Base-by-base conservation (phyloP, 2,329 filamentous ascomycete genomes). In the Aschersonia sp. region DNA sequence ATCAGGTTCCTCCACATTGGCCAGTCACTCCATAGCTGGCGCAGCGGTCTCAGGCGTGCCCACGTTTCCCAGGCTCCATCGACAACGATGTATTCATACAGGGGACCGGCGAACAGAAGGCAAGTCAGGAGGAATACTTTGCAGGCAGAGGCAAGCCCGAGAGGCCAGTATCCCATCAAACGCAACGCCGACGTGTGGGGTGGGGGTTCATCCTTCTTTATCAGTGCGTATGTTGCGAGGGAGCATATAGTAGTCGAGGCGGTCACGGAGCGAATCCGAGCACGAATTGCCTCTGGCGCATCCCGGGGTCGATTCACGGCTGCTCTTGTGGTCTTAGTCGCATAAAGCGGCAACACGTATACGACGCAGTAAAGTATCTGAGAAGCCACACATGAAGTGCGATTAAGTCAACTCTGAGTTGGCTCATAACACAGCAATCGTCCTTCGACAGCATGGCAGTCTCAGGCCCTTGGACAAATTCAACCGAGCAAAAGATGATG, bases 301-400 rank as follows among this genome's bases (percentile, higher is more conserved):
- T 97, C 89, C 60, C 92, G 81, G 51, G 85, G 86, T 31, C 94
- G 76, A 47, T 75, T 78, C 30, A 79, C 75, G 6, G 87, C 92
- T 6, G 89, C 88, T 46, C 89, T 79, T 5, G 90, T 94, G 22
- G 79, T 75, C 4, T 79, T 65, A 22, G 83, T 92, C 53, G 90
- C 72, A 70, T 98, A 96, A 65, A 97, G 87, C 30, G 92, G 90
- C 4, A 85, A 69, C 57, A 98, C 86, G 68, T 97, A 98, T 68
- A 87, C 68, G 56, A 88, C 64, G n/a, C 87, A 94, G 66, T 94
- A 94, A 52, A 81, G 22, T 22, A 22, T 22, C 22, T 22, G 22
- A 2, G 22, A 22, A 22, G 22, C 22, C 22, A 4, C 22, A 22
- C 22, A 22, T 22, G 22, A 22, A 22, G 22, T 22, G 22, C 22